Evolutionary conservation across 176 grass and related monocot species (phyloP).

Genomic region (Neostapfia colusana): DNA sequence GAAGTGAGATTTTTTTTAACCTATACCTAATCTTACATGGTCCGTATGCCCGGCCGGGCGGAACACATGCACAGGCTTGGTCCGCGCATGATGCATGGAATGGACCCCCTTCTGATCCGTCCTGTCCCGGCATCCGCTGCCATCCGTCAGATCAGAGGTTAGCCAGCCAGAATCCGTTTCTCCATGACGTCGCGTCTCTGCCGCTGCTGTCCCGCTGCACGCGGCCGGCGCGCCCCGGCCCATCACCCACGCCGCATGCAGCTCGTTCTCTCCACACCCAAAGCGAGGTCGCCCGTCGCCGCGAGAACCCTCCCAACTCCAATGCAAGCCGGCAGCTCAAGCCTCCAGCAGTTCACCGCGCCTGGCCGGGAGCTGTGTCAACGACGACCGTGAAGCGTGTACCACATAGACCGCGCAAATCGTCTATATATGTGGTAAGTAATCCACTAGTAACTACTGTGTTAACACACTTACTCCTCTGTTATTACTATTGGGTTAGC

Average conservation of each 20-base stretch:
- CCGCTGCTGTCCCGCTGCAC: not conserved
- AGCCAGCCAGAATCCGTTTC: not conserved
- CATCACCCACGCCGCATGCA: slow-evolving; percentile 3
- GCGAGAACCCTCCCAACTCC: too few species aligned
- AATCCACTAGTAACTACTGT: too few species aligned
- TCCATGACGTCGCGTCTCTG: not conserved
- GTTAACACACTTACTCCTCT: too few species aligned
- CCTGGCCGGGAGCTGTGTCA: not conserved
- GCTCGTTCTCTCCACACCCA: not conserved
- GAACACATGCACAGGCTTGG: too few species aligned
- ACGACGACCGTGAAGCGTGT: not conserved
- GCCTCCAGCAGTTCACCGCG: not conserved
- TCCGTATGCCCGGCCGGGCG: too few species aligned
- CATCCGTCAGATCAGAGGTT: not conserved
- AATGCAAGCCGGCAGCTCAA: not conserved
- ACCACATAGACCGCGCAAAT: not conserved
- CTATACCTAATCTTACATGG: too few species aligned
- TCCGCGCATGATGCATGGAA: too few species aligned
- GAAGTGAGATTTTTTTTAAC: too few species aligned
- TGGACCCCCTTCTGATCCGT: not conserved
- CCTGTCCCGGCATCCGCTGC: slow-evolving; percentile 7
- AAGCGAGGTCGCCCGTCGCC: too few species aligned
- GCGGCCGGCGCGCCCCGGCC: not conserved
- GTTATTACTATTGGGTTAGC: too few species aligned
- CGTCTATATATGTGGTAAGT: too few species aligned